Conservation (phyloP, 371 early-diverging fungal genomes). For the Rhizopus microsporus region DNA sequence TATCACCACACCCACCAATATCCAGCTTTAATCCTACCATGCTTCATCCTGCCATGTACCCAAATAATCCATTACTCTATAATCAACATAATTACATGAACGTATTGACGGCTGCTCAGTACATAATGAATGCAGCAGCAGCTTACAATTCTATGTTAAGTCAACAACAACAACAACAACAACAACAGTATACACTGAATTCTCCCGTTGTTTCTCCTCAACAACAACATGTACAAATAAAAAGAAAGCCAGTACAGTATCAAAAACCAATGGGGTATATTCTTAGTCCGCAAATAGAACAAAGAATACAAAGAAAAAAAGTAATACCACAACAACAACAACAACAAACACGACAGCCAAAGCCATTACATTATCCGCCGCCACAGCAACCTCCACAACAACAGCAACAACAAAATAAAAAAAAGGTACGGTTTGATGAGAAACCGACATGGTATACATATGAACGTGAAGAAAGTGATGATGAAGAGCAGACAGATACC, state of each 20-base stretch:
- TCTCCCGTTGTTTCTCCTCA: conserved; percentile 5
- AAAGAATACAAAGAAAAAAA: conserved; percentile 15
- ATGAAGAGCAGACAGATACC: conserved; percentile 5
- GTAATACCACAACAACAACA: neutral
- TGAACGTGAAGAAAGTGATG: conserved; percentile 13
- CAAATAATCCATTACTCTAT: conserved; percentile 1
- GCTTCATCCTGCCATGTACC: conserved; percentile 14
- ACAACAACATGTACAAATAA: conserved; percentile 14
- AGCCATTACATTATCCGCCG: neutral
- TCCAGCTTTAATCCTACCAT: conserved; percentile 4
- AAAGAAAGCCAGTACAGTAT: conserved; percentile 20
- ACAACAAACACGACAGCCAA: neutral
- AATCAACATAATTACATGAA: conserved; percentile 14
- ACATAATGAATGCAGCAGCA: conserved; percentile 14
- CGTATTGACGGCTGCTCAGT: conserved; percentile 21
- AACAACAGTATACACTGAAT: conserved; percentile 1
- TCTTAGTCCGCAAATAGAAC: conserved; percentile 17
- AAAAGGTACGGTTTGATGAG: conserved; percentile 21
- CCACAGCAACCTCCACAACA: neutral
- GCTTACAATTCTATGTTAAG: conserved; percentile 12
- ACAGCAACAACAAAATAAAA: conserved; percentile 5
- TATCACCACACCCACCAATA: conserved; percentile 1
- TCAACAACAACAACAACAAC: conserved; percentile 1
- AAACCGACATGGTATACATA: conserved; percentile 1
- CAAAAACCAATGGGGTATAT: neutral